These are phyloP conservation scores for Fusarium camptoceras DNA, from an alignment of 2,329 filamentous ascomycete genomes.

Conservation along the genomic window DNA sequence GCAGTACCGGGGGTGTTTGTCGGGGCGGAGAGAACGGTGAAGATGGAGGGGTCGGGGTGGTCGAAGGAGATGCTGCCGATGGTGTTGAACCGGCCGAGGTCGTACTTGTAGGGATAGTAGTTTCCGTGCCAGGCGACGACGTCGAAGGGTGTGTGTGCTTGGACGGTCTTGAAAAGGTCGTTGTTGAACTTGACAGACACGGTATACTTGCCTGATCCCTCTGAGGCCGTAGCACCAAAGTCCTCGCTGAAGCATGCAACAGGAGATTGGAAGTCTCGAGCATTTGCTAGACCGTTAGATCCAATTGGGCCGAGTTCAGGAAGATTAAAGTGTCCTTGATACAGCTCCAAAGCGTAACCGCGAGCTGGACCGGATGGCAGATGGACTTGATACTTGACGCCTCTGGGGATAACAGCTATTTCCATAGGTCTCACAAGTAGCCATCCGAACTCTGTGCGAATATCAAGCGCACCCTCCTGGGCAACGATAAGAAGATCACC, in stretches of 20 bases:
- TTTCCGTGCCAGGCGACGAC: slow-evolving; percentile 85
- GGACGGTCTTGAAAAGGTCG: slow-evolving; percentile 71
- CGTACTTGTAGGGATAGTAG: slow-evolving; percentile 86
- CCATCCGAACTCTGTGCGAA: slow-evolving; percentile 81
- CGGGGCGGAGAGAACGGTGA: slow-evolving; percentile 75
- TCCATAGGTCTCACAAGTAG: slow-evolving; percentile 82
- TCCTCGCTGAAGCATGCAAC: slow-evolving; percentile 77
- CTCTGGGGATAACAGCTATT: slow-evolving; percentile 80
- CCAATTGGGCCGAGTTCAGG: slow-evolving; percentile 81
- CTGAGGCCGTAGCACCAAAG: slow-evolving; percentile 53
- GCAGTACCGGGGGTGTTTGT: slow-evolving; percentile 72
- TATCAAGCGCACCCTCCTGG: slow-evolving; percentile 79
- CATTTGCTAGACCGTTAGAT: slow-evolving; percentile 79
- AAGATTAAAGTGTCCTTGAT: slow-evolving; percentile 77
- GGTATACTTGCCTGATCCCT: slow-evolving; percentile 56
- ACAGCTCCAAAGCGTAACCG: slow-evolving; percentile 81
- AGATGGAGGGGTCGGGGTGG: slow-evolving; percentile 83
- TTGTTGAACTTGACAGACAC: slow-evolving; percentile 76
- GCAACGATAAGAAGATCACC: slow-evolving; percentile 82
- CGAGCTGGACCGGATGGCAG: slow-evolving; percentile 71
- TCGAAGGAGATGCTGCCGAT: slow-evolving; percentile 80
- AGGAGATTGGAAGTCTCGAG: slow-evolving; percentile 80
- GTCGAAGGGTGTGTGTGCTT: slow-evolving; percentile 80
- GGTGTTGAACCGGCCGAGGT: slow-evolving; percentile 80
- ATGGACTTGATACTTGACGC: slow-evolving; percentile 78